Base-by-base conservation (phyloP, 108 stramenopile genomes). In the Cyclotella baltica region DNA sequence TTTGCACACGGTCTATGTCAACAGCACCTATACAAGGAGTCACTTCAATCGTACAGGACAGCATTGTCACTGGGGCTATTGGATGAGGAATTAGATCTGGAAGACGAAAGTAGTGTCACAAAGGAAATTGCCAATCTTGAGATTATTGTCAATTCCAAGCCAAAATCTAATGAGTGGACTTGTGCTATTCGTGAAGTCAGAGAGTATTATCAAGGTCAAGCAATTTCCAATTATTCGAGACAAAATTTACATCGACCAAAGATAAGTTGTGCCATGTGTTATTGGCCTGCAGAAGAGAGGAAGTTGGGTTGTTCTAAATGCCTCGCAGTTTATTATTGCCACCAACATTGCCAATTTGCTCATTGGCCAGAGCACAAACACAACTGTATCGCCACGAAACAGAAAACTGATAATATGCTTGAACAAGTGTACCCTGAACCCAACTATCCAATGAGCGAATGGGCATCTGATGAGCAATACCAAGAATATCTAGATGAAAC, bases 251-350 rank as follows among this genome's bases (percentile, higher is more conserved):
- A 50, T 15, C 9, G 70, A 28, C 70, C 70, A 19, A 70, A 36
- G 36, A 70, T 56, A 51, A 56, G 53, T 22, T 70, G 70, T 37
- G 70, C 70, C n/a, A 36, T 70, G 57, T 70, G 70, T 51, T 70
- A 56, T 59, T 70, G 70, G 70, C 53, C 52, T 2, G 70, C 57
- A 8, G 53, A 33, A 28, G n/a, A 29, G n/a, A n/a, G n/a, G 13
- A 13, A 43, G 10, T 10, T 43, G 27, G 22, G 36, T n/a, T 70
- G 70, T 29, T 56, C 70, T 9, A 70, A 70, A 10, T 70, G 70
- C 35, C n/a, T 6, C 23, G 53, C 53, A 6, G 70, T 70, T 2
- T 57, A 15, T 23, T 70, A 70, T 23, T 70, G 70, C 27, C 27
- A 25, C 20, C 31, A 53, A 10, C n/a, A 36, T 36, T 70, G 70